Percentiles rank a stretch among this genome's conserved stretches.
phyloP scores from a whole-genome alignment of 129 eudicot genomes.

The Rutidosis leptorrhynchoides region DNA sequence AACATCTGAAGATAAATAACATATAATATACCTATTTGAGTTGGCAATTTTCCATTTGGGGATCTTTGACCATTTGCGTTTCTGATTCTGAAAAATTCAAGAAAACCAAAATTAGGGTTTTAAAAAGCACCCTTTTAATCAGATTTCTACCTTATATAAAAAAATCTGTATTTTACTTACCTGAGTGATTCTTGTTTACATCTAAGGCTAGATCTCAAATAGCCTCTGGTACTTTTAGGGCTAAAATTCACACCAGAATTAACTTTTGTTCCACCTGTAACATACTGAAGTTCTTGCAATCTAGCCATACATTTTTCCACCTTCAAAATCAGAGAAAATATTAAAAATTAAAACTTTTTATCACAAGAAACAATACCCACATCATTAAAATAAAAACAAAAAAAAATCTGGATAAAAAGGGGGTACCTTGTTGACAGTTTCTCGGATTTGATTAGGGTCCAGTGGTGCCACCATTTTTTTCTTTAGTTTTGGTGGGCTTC shows the following conservation, averaged over 20 bases:
- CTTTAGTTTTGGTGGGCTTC: slow-evolving; percentile 78
- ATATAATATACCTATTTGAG: slow-evolving; percentile 41
- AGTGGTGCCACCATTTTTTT: slow-evolving; percentile 68
- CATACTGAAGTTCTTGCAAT: slow-evolving; percentile 85
- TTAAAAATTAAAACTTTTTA: background rate
- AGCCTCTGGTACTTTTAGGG: slow-evolving; percentile 65
- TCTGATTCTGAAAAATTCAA: slow-evolving; percentile 42
- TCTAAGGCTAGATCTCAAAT: slow-evolving; percentile 57
- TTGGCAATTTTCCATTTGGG: slow-evolving; percentile 64
- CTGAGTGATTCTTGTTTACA: slow-evolving; percentile 82
- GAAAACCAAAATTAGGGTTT: background rate
- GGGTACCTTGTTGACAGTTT: slow-evolving; percentile 75
- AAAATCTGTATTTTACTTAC: slow-evolving; percentile 31
- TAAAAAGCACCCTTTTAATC: background rate
- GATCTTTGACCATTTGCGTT: slow-evolving; percentile 48
- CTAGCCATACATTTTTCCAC: slow-evolving; percentile 96
- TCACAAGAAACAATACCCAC: no score
- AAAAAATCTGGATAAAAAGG: background rate
- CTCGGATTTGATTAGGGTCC: slow-evolving; percentile 72
- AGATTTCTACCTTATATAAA: background rate
- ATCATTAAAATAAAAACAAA: background rate
- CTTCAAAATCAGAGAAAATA: slow-evolving; percentile 32
- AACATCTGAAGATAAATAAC: background rate
- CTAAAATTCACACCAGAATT: slow-evolving; percentile 61
- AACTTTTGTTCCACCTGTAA: slow-evolving; percentile 70